Base-by-base conservation (phyloP, 2,329 filamentous ascomycete species). In the Venturiaceae sp. region DNA sequence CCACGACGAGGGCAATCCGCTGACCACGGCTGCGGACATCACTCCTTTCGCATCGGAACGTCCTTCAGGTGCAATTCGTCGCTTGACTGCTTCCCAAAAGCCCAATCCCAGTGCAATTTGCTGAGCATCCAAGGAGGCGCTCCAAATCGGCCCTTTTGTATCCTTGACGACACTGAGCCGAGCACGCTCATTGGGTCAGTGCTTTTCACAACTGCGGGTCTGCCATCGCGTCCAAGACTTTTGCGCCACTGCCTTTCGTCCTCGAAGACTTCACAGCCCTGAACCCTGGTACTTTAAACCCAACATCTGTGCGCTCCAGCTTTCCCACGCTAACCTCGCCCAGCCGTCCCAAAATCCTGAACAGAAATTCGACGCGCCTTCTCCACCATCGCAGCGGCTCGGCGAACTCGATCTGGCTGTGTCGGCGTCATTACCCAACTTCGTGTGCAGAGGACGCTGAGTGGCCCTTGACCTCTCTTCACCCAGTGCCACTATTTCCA, bases 361-460 rank as follows among this genome's bases (percentile, higher is more conserved):
- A 44, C 9, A 56, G 34, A 26, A 62, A 55, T 63, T 64, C 67
- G 61, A 67, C 63, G 65, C 61, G 23, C 66, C 66, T 36, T 61
- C 62, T 56, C 62, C 66, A 63, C 68, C 68, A 70, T 67, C 58
- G 65, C 55, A 62, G 64, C 66, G 66, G 68, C 67, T 69, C 69
- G 69, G 67, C 64, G 66, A 66, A 68, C 68, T 66, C 68, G 64
- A 66, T 61, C 59, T 67, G 65, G 56, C 60, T 59, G 28, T 37
- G 55, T 53, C 52, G 52, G 52, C 52, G 52, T 53, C 52, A 53
- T 53, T 53, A 53, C 52, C 34, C 34, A 53, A 50, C 44, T n/a
- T 50, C 44, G 44, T n/a, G 11, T 26, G 44, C 44, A 50, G 9
- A 50, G 44, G 23, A 28, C 44, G 44, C 44, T 26, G 30, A 26